phyloP scores from a whole-genome alignment of 2,329 filamentous ascomycete genomes.

The Escovopsis sp. region DNA sequence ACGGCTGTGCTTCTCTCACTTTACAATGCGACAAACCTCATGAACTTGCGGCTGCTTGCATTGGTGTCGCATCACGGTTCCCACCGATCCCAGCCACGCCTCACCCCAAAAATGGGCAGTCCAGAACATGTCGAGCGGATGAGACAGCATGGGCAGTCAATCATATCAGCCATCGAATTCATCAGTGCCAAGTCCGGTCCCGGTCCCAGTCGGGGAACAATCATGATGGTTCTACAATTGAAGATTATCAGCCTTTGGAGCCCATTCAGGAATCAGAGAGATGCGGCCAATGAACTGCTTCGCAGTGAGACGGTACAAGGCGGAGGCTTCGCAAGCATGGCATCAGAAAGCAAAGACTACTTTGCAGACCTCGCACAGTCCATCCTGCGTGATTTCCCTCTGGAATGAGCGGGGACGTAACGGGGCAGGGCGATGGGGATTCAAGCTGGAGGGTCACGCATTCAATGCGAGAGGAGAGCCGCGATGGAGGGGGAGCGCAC shows the following conservation, averaged over 20 bases:
- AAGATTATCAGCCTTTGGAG: constrained; percentile 8
- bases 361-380: constrained; percentile 9
- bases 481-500: too few species aligned
- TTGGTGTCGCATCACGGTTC: neutral
- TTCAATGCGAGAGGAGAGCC: neutral
- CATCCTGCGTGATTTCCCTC: constrained; percentile 5
- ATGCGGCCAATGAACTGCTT: constrained; percentile 2
- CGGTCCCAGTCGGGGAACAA: constrained; percentile 2
- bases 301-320: constrained; percentile 4
- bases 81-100: too few species aligned
- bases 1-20: constrained; percentile 3
- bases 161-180: constrained; percentile 2
- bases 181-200: neutral
- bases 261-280: constrained; percentile 5
- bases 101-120: neutral
- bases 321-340: constrained; percentile 8
- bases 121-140: neutral
- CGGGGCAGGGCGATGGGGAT: too few species aligned
- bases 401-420: constrained; percentile 2
- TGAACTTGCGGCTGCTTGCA: constrained; percentile 1
- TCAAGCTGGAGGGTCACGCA: too few species aligned
- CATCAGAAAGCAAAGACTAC: constrained; percentile 6
- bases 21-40: constrained; percentile 4
- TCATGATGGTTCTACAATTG: constrained; percentile 6
- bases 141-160: constrained; percentile 3